phyloP scores from a whole-genome alignment of 176 grass and related monocot genomes.

The Miscanthus lutarioriparius region DNA sequence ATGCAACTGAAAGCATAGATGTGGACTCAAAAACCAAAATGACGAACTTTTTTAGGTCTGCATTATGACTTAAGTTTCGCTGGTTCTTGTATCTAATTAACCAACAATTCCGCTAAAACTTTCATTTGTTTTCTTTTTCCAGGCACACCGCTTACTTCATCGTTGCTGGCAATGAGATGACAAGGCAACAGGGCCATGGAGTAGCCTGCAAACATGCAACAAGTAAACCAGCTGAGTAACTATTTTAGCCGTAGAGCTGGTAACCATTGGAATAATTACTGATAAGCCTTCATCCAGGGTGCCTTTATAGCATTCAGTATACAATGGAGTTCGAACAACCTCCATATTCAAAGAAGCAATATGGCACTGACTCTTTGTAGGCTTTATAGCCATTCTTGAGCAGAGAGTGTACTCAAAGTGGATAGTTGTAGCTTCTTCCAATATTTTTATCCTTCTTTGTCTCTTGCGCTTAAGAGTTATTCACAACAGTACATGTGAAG shows the following conservation, averaged over 20 bases:
- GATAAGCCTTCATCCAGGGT: neutral
- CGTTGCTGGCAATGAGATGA: conserved; percentile 87
- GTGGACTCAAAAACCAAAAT: conserved; percentile 79
- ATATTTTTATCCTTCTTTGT: neutral
- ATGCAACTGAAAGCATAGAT: conserved; percentile 65
- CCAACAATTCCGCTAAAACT: neutral
- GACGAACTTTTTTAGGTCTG: conserved; percentile 85
- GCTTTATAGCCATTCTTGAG: neutral
- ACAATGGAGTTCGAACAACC: neutral
- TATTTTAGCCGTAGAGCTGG: neutral
- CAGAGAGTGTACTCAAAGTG: neutral
- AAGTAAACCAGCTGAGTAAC: conserved; percentile 47
- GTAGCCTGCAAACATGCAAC: conserved; percentile 56
- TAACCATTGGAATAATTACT: conserved; percentile 20
- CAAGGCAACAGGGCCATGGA: conserved; percentile 65
- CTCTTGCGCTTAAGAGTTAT: neutral
- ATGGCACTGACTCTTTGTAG: neutral
- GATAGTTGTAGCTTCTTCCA: neutral
- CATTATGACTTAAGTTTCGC: neutral
- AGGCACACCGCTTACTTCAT: conserved; percentile 96
- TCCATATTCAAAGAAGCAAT: neutral
- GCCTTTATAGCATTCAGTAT: neutral
- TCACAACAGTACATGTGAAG: neutral
- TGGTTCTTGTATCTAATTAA: neutral
- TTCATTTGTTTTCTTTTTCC: conserved; percentile 18